Conservation (phyloP, 1,284 basidiomycete species). For the Cystobasidium slooffiae region DNA sequence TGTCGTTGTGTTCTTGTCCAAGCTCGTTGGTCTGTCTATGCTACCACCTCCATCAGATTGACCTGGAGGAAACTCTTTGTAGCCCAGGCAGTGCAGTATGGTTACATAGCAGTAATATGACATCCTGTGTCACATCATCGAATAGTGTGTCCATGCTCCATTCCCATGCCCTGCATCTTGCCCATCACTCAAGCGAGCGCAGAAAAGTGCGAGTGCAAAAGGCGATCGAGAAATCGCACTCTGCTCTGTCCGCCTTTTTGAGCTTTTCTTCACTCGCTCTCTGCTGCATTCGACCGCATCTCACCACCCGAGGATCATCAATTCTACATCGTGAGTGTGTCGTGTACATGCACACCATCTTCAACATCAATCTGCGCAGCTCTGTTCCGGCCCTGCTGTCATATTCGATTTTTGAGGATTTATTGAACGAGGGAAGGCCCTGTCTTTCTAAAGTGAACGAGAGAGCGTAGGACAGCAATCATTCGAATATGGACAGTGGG, state of each 20-base stretch:
- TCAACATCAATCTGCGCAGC: conserved; percentile 8
- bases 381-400: conserved; percentile 18
- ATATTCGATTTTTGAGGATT: conserved; percentile 28
- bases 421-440: background rate
- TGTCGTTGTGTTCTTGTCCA: no score
- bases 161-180: background rate
- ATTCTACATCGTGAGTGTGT: conserved; percentile 7
- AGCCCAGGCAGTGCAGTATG: no score
- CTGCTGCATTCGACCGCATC: background rate
- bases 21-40: no score
- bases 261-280: background rate
- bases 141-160: no score
- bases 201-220: background rate
- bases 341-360: background rate
- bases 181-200: background rate
- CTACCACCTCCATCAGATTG: no score
- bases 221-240: conserved; percentile 14
- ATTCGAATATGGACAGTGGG: background rate
- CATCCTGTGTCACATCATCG: no score
- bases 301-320: background rate
- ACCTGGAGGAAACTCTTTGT: no score
- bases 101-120: no score
- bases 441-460: background rate
- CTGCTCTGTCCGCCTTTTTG: conserved; percentile 1
- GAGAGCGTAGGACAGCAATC: background rate